Evolutionary conservation across 495 filamentous ascomycete genomes (phyloP).

Genomic region (Daldinia childiae): DNA sequence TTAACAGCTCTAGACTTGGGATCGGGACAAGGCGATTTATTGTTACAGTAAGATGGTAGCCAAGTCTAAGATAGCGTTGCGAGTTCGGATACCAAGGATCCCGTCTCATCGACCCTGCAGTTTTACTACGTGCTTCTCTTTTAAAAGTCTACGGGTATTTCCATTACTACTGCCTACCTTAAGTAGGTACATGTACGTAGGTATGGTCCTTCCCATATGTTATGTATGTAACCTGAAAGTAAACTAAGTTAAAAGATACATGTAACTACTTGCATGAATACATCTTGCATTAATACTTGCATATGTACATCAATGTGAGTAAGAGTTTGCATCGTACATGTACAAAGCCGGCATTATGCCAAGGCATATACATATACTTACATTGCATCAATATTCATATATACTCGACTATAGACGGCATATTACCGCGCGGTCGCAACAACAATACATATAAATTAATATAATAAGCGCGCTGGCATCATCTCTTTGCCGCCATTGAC

Average conservation of each 20-base stretch:
- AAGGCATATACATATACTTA: neutral
- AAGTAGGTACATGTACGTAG: neutral
- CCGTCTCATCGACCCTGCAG: neutral
- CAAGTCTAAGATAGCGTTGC: conserved; percentile 10
- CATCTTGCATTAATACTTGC: neutral
- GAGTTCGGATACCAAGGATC: conserved; percentile 10
- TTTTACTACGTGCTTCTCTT: no score
- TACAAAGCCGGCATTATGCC: neutral
- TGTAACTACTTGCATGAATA: no score
- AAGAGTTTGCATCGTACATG: neutral
- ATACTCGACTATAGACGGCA: neutral
- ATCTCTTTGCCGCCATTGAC: conserved; percentile 4
- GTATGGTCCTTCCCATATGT: no score
- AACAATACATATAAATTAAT: neutral
- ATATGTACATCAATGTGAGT: neutral
- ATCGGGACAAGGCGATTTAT: conserved; percentile 7
- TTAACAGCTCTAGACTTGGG: neutral
- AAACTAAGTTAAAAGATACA: neutral
- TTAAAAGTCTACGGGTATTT: no score
- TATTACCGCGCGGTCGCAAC: neutral
- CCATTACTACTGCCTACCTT: conserved; percentile 2
- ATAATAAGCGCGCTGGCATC: conserved; percentile 1
- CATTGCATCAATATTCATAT: neutral
- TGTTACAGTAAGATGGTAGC: conserved; percentile 36
- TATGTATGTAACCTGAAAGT: no score